Evolutionary conservation across 2,329 filamentous ascomycete species (phyloP), one percentile per base, ranked within the genome.

Genomic region (Pezicula carpinea): DNA sequence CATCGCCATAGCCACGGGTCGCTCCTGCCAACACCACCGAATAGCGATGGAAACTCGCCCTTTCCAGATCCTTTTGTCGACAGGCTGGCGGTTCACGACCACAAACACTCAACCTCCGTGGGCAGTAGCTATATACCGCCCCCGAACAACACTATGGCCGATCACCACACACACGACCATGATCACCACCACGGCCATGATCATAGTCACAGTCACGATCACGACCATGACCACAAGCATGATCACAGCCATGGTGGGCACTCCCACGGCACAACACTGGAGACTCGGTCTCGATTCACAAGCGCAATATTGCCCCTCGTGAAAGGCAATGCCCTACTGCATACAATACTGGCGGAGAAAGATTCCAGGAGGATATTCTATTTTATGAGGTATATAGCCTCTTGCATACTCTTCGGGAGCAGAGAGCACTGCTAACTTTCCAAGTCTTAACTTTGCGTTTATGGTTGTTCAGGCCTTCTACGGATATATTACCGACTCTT

Each of bases 291-390:
- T 0, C 73, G 69, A 39, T 73, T 95, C 33, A 95, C 92, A 0
- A 79, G 75, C 13, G 77, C 85, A 46, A 65, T 97, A 3, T 73
- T 97, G n/a, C 76, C 76, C 0, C 75, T 79, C 46, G 85, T 83
- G 10, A 77, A 85, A 41, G 74, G 75, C 21, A 89, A 85, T 64
- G 91, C 92, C 0, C 75, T 97, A 29, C 60, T 96, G 15, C 83
- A 96, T 62, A 85, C 89, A 44, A 89, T 99, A 49, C 70, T 99
- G 59, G 81, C 84, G 13, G 92, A 97, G 61, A 90, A 89, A 59
- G 92, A 99, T 65, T 97, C 92, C 14, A 80, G 93, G 49, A 82
- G 92, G 38, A 97, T 99, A 53, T 95, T 96, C 57, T 99, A 99
- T 68, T 99, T 97, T 59, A 96, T 96, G 82, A 79, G 77, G 87